Percentiles rank a stretch among this genome's conserved stretches.
phyloP scores from a whole-genome alignment of 768 basidiomycete genomes.

The Leccinellum albellum region DNA sequence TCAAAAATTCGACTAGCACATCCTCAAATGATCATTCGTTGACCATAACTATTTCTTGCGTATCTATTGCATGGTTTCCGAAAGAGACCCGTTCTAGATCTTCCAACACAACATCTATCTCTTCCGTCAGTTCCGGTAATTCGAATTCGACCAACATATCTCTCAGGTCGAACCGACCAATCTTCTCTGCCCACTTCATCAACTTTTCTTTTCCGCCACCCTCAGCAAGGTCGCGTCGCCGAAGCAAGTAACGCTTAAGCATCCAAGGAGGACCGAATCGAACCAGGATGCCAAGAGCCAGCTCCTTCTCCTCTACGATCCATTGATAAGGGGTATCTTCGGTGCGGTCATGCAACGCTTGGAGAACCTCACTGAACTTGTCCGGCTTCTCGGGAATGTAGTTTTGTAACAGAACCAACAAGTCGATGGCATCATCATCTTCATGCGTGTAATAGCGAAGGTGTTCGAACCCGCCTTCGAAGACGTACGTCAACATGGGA shows the following conservation, averaged over 20 bases:
- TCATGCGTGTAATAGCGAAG: conserved; percentile 24
- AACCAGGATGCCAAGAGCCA: conserved; percentile 21
- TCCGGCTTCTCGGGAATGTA: conserved; percentile 21
- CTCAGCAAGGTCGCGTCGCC: conserved; percentile 19
- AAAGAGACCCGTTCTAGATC: neutral
- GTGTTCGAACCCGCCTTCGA: conserved; percentile 27
- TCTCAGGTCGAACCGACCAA: conserved; percentile 22
- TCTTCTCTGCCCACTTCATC: conserved; percentile 13
- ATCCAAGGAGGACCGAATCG: conserved; percentile 25
- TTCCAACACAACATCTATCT: conserved; percentile 6
- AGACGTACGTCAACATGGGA: conserved; percentile 28
- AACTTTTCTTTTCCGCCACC: conserved; percentile 13
- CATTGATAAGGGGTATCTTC: conserved; percentile 22
- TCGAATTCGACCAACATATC: conserved; percentile 21
- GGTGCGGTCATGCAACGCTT: conserved; percentile 25
- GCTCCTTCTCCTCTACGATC: conserved; percentile 24
- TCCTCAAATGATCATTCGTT: neutral
- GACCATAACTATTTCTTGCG: conserved; percentile 8
- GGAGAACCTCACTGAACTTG: conserved; percentile 20
- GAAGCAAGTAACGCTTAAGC: conserved; percentile 24
- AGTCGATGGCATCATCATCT: conserved; percentile 24
- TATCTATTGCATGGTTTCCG: neutral
- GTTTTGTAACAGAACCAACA: conserved; percentile 17
- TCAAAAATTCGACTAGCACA: neutral
- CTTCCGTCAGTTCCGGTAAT: conserved; percentile 11